Evolutionary conservation across 306 rosid species (phyloP), one percentile per base, ranked within the genome.

Genomic region (Cicer yamashitae): DNA sequence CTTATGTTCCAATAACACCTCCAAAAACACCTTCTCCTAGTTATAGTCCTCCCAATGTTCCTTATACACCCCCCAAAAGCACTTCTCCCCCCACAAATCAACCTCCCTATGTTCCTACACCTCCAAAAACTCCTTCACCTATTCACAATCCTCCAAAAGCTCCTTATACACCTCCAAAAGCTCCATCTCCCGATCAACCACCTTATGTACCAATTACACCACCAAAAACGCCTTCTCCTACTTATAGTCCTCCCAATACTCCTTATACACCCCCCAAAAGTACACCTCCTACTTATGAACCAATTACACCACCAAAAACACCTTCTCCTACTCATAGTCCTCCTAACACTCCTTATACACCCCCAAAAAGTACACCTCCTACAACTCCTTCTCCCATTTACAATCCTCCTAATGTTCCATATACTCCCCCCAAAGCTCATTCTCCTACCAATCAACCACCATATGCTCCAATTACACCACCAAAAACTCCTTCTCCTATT

Each of bases 151-250:
- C 78, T 25, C 67, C 77, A 0, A 11, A 40, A 13, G 66, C 64
- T 54, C 74, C 80, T 43, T 18, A 18, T 18, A 18, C 20, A 18
- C 30, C 30, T 25, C 30, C 30, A 7, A 60, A 14, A 2, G 53
- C 54, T 48, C 10, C 11, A 37, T 57, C 69, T 10, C 30, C 30
- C 3, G 2, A 25, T 25, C 30, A 25, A 25, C 30, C 3, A 25
- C 80, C 80, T 0, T 10, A 43, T 76, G 67, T 67, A 15, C 75
- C 81, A 6, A 65, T 8, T 7, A 63, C 73, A 10, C 75, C 61
- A 1, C 39, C 62, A 22, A 56, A 56, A 17, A 3, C 70, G 0
- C 76, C 81, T 47, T 69, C 82, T 2, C 70, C 78, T 10, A 1
- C 0, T 6, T 60, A 51, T 20, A 4, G 0, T 1, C 73, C 80